Evolutionary conservation across 768 basidiomycete genomes (phyloP), one percentile per base, ranked within the genome.

Genomic region (Suillus luteus): DNA sequence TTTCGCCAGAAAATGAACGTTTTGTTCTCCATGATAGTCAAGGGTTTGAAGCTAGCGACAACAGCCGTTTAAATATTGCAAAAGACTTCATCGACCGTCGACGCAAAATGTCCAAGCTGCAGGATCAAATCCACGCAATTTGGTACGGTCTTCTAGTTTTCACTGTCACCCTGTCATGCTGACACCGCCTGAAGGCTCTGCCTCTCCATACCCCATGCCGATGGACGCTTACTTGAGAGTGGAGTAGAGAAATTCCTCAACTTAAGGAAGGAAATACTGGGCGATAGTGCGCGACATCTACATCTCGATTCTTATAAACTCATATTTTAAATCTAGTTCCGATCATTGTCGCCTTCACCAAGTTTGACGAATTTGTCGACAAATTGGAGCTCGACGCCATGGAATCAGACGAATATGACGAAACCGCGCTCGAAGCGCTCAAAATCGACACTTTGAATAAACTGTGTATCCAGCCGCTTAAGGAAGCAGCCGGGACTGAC

Each of bases 11-110:
- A 38, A 68, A 68, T 46, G 49, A 41, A 14, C 60, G 57, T n/a
- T 59, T 68, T 41, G 67, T 68, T 38, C 67, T 68, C 14, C 67
- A 68, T 38, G 64, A 68, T 55, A 68, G 68, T 46, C 35, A 51
- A 31, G 65, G 65, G 12, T 65, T 65, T 35, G 67, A 68, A 65
- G 27, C 60, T 37, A 67, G 68, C 10, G 60, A 65, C 12, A 9
- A 11, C 4, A 43, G 19, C 24, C 60, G 22, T 49, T 51, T 65
- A 12, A 31, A 51, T 44, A 43, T 6, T 33, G 66, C 55, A 38
- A 59, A 60, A 40, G 33, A 67, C 6, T 68, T 68, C 49, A 69
- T 68, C 37, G 3, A 43, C 15, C 22, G 61, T 8, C 54, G 67
- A 24, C 63, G 60, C 22, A 40, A 58, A n/a, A 59, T 57, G 67